phyloP scores from a whole-genome alignment of 176 grass and related monocot genomes.

The Tuctoria greenei region DNA sequence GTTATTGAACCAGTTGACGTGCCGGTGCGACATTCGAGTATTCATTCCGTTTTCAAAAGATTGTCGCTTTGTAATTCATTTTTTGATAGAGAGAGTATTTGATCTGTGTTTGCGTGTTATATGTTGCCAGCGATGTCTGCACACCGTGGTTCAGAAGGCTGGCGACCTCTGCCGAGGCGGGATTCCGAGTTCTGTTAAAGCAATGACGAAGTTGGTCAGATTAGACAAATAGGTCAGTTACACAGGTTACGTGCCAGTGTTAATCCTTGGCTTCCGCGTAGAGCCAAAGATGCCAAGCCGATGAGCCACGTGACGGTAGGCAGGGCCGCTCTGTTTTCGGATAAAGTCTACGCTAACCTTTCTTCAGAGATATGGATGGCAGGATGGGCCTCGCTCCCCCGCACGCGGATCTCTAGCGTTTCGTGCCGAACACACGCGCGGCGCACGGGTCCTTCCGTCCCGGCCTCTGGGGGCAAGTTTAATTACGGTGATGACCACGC shows the following conservation, averaged over 20 bases:
- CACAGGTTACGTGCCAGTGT: not conserved
- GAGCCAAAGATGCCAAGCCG: not conserved
- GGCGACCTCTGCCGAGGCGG: not conserved
- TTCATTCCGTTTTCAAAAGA: no score
- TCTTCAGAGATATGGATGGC: no score
- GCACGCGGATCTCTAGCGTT: no score
- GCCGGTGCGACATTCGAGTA: not conserved
- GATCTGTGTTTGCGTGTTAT: not conserved
- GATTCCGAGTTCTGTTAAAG: not conserved
- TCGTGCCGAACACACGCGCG: not conserved
- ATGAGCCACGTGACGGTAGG: not conserved
- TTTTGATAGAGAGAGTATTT: no score
- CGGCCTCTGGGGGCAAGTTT: not conserved
- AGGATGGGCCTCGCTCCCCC: not conserved
- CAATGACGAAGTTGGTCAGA: not conserved
- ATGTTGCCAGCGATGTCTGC: not conserved
- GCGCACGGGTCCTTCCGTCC: not conserved
- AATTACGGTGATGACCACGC: not conserved
- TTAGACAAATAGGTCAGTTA: not conserved
- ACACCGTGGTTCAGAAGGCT: not conserved
- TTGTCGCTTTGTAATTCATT: no score
- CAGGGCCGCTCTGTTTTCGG: no score
- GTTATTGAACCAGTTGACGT: not conserved
- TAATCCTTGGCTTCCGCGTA: not conserved
- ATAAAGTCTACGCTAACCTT: no score